Evolutionary conservation across 176 grass and related monocot species (phyloP).

Genomic region (Tuctoria greenei): DNA sequence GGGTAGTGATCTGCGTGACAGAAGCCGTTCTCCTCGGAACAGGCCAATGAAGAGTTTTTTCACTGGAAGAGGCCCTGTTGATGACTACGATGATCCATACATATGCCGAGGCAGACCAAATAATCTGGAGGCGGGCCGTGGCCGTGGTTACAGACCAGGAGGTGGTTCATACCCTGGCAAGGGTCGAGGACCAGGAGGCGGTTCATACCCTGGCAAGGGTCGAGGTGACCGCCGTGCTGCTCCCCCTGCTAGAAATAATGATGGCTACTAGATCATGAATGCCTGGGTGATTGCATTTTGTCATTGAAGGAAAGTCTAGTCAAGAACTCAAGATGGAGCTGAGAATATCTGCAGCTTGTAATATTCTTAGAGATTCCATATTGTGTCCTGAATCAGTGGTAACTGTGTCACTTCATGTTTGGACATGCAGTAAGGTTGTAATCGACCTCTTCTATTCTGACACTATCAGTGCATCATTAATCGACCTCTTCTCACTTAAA

Average conservation of each 20-base stretch:
- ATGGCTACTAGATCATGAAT: slow-evolving; percentile 32
- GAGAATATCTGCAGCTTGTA: slow-evolving; percentile 21
- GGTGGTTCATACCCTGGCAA: slow-evolving; percentile 42
- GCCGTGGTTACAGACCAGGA: slow-evolving; percentile 48
- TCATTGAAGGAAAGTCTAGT: slow-evolving; percentile 14
- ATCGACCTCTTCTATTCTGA: neutral
- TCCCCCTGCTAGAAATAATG: slow-evolving; percentile 46
- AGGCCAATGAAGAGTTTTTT: slow-evolving; percentile 56
- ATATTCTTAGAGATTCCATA: slow-evolving; percentile 29
- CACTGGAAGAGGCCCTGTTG: slow-evolving; percentile 39
- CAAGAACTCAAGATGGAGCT: slow-evolving; percentile 24
- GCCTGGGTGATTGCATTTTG: neutral
- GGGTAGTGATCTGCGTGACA: slow-evolving; percentile 45
- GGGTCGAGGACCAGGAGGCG: slow-evolving; percentile 42
- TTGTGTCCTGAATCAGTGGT: slow-evolving; percentile 27
- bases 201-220: slow-evolving; percentile 40
- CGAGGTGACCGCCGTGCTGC: slow-evolving; percentile 38
- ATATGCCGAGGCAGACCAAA: slow-evolving; percentile 28
- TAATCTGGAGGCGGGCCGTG: slow-evolving; percentile 36
- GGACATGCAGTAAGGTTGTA: slow-evolving; percentile 5
- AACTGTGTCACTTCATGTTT: slow-evolving; percentile 1
- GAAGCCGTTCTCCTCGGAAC: slow-evolving; percentile 66
- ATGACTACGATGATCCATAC: slow-evolving; percentile 46
- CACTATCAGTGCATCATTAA: neutral
- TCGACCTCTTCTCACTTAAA: too few relatives aligned